Base-by-base conservation (phyloP, 2,329 filamentous ascomycete species). In the Chlorencoelia australis region DNA sequence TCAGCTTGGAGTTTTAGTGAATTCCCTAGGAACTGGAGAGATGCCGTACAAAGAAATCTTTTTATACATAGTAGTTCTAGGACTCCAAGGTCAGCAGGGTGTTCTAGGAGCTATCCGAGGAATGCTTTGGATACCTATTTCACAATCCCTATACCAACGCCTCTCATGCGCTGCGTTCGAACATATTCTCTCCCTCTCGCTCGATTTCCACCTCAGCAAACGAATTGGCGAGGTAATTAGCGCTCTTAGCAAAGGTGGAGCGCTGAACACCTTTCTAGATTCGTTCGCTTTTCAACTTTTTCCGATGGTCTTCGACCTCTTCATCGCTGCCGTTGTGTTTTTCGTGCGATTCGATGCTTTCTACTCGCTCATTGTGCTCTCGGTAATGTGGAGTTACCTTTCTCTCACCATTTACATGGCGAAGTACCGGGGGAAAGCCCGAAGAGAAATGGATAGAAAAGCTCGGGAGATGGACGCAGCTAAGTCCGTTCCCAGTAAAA, bases 351-450 rank as follows among this genome's bases (percentile, higher is more conserved):
- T 41, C 34, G 39, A 37, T 20, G 39, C 39, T 5, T 37, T 41
- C 22, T 41, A 41, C 22, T 33, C 39, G 5, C 28, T 41, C n/a
- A 41, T 41, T 26, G 28, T 41, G 4, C 13, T 37, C n/a, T 21
- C 21, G 18, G 34, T 41, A 2, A 41, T 41, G 39, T 41, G 39
- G 39, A 37, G 19, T 30, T 41, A 41, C 15, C 17, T 41, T 9
- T 41, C 24, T 36, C 24, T 37, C 11, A 41, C 39, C 9, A 41
- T 41, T 15, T 41, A 41, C 22, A 41, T 41, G 39, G 39, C 39
- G 7, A 33, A 37, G 20, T 41, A 33, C 10, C 5, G 33, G 13
- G 39, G 10, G 8, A 37, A 30, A 17, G 33, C 29, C 11, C 16
- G 39, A 10, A 6, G 39, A 29, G 39, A 37, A 16, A 41, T 41